Evolutionary conservation across 192 early-diverging fungal genomes (phyloP).

Genomic region (Piromyces finnis): DNA sequence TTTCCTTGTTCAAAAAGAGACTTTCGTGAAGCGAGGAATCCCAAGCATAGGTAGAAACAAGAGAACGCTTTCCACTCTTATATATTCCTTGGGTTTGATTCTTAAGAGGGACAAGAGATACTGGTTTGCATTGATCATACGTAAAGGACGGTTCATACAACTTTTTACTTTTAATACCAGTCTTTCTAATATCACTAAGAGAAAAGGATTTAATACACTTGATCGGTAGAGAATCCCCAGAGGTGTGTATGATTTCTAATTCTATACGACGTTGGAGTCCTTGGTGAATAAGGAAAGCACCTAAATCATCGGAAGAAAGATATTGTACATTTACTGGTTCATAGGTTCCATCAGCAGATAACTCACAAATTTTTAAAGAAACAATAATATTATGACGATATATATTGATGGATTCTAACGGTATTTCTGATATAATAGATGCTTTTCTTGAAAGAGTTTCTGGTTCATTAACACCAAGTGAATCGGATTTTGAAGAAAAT

Average conservation of each 20-base stretch:
- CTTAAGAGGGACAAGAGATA: not conserved
- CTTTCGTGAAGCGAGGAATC: slow-evolving; percentile 58
- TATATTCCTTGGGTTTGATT: slow-evolving; percentile 23
- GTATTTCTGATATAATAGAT: not conserved
- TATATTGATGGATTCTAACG: not conserved
- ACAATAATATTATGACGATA: not conserved
- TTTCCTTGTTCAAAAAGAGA: slow-evolving; percentile 26
- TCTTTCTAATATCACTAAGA: not conserved
- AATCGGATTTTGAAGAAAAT: not conserved
- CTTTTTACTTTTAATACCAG: not conserved
- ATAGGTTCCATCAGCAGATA: not conserved
- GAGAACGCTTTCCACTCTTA: slow-evolving; percentile 39
- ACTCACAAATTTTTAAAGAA: not conserved
- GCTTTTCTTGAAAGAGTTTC: no score
- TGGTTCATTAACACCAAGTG: not conserved
- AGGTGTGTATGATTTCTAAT: slow-evolving; percentile 42
- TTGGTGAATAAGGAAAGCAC: slow-evolving; percentile 47
- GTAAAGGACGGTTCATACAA: not conserved
- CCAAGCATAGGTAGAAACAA: slow-evolving; percentile 41
- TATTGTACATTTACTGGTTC: not conserved
- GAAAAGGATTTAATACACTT: not conserved
- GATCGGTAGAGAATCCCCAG: slow-evolving; percentile 35
- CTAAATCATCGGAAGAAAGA: slow-evolving; percentile 9
- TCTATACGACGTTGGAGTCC: slow-evolving; percentile 53
- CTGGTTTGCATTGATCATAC: not conserved